These are phyloP conservation scores for Acanthamoeba triangularis DNA, from an alignment of 208 protist genomes.

Conservation along the genomic window DNA sequence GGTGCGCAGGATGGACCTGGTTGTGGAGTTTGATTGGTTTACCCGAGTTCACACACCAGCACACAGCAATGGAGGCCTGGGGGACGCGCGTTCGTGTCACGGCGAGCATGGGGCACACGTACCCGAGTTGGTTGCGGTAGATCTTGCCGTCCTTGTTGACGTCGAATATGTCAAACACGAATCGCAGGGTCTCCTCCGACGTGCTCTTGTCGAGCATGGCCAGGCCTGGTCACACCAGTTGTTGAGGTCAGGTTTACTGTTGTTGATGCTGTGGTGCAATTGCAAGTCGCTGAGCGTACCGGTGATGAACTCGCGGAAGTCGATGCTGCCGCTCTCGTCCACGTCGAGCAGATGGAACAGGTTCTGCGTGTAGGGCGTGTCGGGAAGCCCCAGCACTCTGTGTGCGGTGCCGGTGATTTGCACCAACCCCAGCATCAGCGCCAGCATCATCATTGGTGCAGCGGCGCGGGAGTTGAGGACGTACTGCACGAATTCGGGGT, in stretches of 20 bases:
- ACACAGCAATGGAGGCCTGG: too few relatives aligned
- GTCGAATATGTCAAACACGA: conserved; percentile 20
- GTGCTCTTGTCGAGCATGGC: not conserved
- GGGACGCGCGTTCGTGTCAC: not conserved
- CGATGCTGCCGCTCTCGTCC: conserved; percentile 5
- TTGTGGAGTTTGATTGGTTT: not conserved
- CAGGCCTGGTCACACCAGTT: not conserved
- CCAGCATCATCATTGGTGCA: too few relatives aligned
- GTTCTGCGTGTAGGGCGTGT: not conserved
- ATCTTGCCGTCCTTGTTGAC: conserved; percentile 32
- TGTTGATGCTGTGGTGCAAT: too few relatives aligned
- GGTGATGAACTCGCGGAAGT: conserved; percentile 46
- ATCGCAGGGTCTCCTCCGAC: not conserved
- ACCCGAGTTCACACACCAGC: too few relatives aligned
- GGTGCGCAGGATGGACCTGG: conserved; percentile 22
- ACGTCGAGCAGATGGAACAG: conserved; percentile 33
- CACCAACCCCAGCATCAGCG: too few relatives aligned
- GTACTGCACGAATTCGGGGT: conserved; percentile 22
- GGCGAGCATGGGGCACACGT: not conserved
- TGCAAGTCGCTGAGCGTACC: not conserved
- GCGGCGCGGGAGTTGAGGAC: not conserved
- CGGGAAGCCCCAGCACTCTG: conserved; percentile 18
- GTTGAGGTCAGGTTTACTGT: not conserved
- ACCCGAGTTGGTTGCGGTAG: not conserved
- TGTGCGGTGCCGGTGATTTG: too few relatives aligned